Percentiles rank a stretch among this genome's conserved stretches.
These are phyloP conservation scores for Yamadazyma mexicana DNA, from an alignment of 1,139 yeast species.

Conservation along the genomic window DNA sequence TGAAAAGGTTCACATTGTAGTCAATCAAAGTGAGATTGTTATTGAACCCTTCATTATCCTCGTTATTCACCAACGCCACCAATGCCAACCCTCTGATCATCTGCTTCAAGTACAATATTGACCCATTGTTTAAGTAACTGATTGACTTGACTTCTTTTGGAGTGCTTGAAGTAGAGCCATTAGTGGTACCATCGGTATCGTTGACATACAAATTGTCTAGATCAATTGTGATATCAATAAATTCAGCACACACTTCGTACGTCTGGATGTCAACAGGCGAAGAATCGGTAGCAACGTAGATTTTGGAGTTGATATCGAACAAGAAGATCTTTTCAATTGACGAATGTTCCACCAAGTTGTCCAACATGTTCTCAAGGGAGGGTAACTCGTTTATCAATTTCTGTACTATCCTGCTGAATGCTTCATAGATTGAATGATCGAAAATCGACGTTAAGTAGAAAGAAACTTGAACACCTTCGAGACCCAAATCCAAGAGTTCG, in stretches of 20 bases:
- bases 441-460: slow-evolving; percentile 91
- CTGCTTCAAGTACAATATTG: slow-evolving; percentile 77
- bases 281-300: slow-evolving; percentile 94
- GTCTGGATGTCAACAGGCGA: slow-evolving; percentile 94
- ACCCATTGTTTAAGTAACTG: slow-evolving; percentile 78
- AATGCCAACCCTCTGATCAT: slow-evolving; percentile 93
- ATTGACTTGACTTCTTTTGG: slow-evolving; percentile 57
- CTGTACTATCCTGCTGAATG: slow-evolving; percentile 89
- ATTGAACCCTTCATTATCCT: slow-evolving; percentile 44
- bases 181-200: slow-evolving; percentile 15
- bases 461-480: slow-evolving; percentile 88
- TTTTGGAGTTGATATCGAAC: slow-evolving; percentile 90
- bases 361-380: slow-evolving; percentile 82
- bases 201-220: slow-evolving; percentile 70
- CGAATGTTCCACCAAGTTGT: slow-evolving; percentile 83
- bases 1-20: slow-evolving; percentile 82
- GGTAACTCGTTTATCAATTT: slow-evolving; percentile 88
- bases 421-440: slow-evolving; percentile 95
- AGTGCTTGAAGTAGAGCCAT: slow-evolving; percentile 4
- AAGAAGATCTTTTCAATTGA: slow-evolving; percentile 90
- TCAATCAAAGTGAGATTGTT: slow-evolving; percentile 75
- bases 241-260: slow-evolving; percentile 95
- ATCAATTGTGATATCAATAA: slow-evolving; percentile 91
- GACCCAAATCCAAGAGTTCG: slow-evolving; percentile 82
- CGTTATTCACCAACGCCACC: slow-evolving; percentile 78